phyloP scores from a whole-genome alignment of 495 filamentous ascomycete species.

The Neurospora sp. region DNA sequence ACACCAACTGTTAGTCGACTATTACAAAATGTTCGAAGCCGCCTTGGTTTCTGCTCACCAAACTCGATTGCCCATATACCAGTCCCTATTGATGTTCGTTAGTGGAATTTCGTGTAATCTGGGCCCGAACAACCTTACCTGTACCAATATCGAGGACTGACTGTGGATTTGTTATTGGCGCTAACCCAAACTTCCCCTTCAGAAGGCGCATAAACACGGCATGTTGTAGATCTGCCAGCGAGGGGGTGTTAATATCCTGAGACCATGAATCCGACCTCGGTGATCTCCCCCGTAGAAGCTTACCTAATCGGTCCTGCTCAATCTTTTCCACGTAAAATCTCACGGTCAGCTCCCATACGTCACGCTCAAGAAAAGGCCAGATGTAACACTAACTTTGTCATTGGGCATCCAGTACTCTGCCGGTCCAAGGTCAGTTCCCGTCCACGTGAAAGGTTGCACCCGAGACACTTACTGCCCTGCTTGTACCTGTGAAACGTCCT shows the following conservation, averaged over 20 bases:
- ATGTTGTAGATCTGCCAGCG: conserved; percentile 39
- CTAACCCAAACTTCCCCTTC: conserved; percentile 30
- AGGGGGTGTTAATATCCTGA: neutral
- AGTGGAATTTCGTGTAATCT: neutral
- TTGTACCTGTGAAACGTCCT: conserved; percentile 29
- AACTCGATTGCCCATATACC: conserved; percentile 38
- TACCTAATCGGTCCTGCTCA: conserved; percentile 38
- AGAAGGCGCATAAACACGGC: conserved; percentile 32
- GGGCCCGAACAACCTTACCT: conserved; percentile 11
- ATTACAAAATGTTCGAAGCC: neutral
- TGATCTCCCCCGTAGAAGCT: neutral
- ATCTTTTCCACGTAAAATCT: conserved; percentile 12
- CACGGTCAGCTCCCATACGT: neutral
- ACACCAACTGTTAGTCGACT: neutral
- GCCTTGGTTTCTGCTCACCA: neutral
- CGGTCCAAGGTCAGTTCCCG: neutral
- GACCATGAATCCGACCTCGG: neutral
- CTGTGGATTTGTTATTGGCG: conserved; percentile 29
- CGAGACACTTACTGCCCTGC: conserved; percentile 23
- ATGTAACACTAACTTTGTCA: conserved; percentile 14
- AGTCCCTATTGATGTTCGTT: conserved; percentile 17
- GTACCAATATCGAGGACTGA: conserved; percentile 37
- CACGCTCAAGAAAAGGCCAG: neutral
- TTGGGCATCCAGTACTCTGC: conserved; percentile 24
- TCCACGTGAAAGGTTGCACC: neutral